Percentiles rank a stretch among this genome's conserved stretches.
These are phyloP conservation scores for Balansia obtecta DNA, from an alignment of 2,329 filamentous ascomycete species.

Conservation along the genomic window DNA sequence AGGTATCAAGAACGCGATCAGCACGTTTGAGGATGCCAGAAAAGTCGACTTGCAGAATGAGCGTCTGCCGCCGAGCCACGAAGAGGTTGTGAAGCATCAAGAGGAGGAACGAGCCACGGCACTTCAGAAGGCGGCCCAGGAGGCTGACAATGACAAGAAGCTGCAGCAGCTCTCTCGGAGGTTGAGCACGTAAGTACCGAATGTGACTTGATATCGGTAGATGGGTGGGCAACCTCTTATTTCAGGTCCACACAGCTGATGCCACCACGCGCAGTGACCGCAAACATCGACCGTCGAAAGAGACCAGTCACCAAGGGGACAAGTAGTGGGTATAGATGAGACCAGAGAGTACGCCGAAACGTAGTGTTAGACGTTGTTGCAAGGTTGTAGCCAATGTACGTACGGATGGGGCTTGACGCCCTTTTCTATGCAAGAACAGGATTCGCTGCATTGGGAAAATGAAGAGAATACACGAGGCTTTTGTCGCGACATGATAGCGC, in stretches of 20 bases:
- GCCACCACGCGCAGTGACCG: conserved; percentile 18
- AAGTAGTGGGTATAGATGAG: background rate
- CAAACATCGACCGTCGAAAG: conserved; percentile 13
- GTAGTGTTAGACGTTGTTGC: background rate
- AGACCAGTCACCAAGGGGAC: background rate
- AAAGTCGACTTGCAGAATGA: conserved; percentile 98
- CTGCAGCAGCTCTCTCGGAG: conserved; percentile 77
- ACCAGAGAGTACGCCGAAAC: background rate
- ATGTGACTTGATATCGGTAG: background rate
- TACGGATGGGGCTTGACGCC: background rate
- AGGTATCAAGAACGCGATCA: conserved; percentile 97
- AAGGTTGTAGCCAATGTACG: background rate
- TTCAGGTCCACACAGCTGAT: background rate
- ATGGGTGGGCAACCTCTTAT: too few species aligned
- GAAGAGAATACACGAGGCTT: background rate
- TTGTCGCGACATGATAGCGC: background rate
- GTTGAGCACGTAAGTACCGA: conserved; percentile 73
- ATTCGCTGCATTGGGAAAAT: background rate
- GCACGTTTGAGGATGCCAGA: conserved; percentile 87
- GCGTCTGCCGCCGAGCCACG: conserved; percentile 78
- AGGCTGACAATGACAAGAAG: conserved; percentile 85
- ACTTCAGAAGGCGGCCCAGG: conserved; percentile 70
- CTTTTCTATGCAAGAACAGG: background rate
- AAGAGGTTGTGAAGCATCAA: conserved; percentile 76
- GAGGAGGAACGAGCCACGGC: conserved; percentile 73